Conservation (phyloP, 805 yeast species). For the Ogataea methanolica region DNA sequence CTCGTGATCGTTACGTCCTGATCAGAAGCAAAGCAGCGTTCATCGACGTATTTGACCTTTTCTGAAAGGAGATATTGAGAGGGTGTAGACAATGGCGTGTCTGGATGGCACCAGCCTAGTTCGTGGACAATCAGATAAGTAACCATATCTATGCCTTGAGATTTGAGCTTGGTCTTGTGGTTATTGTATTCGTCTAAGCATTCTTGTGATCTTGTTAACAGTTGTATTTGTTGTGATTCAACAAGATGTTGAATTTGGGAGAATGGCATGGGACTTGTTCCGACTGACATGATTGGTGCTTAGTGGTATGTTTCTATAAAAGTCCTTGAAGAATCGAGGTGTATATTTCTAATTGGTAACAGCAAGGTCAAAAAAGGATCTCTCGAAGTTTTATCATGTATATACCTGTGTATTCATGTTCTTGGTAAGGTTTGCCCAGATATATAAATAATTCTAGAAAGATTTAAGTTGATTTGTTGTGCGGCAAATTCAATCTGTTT, state of each 20-base stretch:
- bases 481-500: no score
- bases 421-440: no score
- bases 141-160: constrained; percentile 36
- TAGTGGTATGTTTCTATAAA: not conserved
- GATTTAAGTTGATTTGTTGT: no score
- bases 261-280: constrained; percentile 42
- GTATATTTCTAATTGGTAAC: no score
- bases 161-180: constrained; percentile 39
- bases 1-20: constrained; percentile 40
- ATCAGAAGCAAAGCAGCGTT: constrained; percentile 36
- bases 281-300: not conserved
- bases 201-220: constrained; percentile 43
- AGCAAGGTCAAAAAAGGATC: no score
- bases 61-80: constrained; percentile 9
- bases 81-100: constrained; percentile 13
- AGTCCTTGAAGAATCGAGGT: no score
- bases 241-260: constrained; percentile 36
- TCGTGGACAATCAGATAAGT: constrained; percentile 43
- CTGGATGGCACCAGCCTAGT: constrained; percentile 43
- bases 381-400: no score
- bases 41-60: constrained; percentile 27
- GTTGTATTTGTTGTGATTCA: constrained; percentile 37
- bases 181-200: constrained; percentile 39
- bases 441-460: no score
- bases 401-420: no score